Evolutionary conservation across 2,329 filamentous ascomycete species (phyloP).

Genomic region (Aureobasidium sp.): DNA sequence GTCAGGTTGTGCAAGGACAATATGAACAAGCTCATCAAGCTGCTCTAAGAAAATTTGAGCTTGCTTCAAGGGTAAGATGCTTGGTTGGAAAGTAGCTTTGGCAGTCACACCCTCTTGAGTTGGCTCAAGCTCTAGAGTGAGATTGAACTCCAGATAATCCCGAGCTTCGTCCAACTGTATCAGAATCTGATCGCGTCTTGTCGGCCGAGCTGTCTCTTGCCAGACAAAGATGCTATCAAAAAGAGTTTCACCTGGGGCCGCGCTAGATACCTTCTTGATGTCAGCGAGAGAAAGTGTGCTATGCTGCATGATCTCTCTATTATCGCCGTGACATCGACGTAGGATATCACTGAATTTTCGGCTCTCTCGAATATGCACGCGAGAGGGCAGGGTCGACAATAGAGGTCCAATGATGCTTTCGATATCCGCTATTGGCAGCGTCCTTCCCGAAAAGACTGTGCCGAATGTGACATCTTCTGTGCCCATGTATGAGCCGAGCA

Average conservation of each 20-base stretch:
- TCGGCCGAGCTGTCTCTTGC: slow-evolving; percentile 57
- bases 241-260: slow-evolving; percentile 50
- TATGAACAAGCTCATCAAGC: slow-evolving; percentile 47
- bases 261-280: slow-evolving; percentile 56
- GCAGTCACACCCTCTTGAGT: slow-evolving; percentile 38
- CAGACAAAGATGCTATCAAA: slow-evolving; percentile 80
- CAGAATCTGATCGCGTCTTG: slow-evolving; percentile 25
- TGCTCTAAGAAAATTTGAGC: slow-evolving; percentile 54
- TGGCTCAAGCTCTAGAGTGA: slow-evolving; percentile 73
- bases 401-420: slow-evolving; percentile 75
- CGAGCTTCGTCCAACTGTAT: slow-evolving; percentile 53
- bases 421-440: slow-evolving; percentile 60
- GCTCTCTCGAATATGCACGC: slow-evolving; percentile 52
- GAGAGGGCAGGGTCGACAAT: slow-evolving; percentile 66
- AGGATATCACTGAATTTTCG: slow-evolving; percentile 55
- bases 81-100: slow-evolving; percentile 49
- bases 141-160: slow-evolving; percentile 68
- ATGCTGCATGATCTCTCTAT: slow-evolving; percentile 59
- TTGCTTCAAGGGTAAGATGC: slow-evolving; percentile 49
- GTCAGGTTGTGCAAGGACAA: slow-evolving; percentile 37
- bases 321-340: slow-evolving; percentile 55
- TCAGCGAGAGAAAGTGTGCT: slow-evolving; percentile 58
- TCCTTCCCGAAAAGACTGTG: slow-evolving; percentile 74
- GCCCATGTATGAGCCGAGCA: slow-evolving; percentile 60
- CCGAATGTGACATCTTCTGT: slow-evolving; percentile 64